Evolutionary conservation across 1,284 basidiomycete genomes (phyloP).

Genomic region (Sporisorium sorghi): DNA sequence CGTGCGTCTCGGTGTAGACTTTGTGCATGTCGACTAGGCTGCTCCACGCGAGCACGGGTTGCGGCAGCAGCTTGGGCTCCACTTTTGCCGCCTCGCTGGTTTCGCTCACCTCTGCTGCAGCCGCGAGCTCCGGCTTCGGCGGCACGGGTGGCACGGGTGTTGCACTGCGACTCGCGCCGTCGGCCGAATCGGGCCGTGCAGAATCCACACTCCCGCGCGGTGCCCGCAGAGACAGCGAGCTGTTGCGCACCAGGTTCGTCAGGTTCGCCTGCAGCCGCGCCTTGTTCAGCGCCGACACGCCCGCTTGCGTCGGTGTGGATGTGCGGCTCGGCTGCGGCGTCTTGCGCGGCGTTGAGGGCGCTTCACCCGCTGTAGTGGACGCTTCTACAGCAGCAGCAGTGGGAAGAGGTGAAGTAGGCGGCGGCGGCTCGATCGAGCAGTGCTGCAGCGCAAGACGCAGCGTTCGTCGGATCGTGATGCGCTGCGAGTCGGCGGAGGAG

Average conservation of each 20-base stretch:
- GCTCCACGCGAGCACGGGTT: neutral
- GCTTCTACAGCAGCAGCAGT: neutral
- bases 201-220: neutral
- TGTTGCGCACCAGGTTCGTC: conserved; percentile 18
- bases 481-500: neutral
- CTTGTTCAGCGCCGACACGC: conserved; percentile 7
- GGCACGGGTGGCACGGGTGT: conserved; percentile 11
- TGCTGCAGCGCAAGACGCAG: conserved; percentile 25
- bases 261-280: conserved; percentile 32
- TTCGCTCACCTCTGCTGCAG: neutral
- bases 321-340: conserved; percentile 6
- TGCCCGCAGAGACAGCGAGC: conserved; percentile 12
- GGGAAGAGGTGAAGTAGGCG: neutral
- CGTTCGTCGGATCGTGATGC: neutral
- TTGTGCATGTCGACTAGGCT: conserved; percentile 3
- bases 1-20: conserved; percentile 9
- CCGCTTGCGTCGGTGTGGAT: conserved; percentile 6
- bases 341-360: conserved; percentile 12
- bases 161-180: neutral
- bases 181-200: neutral
- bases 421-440: conserved; percentile 12
- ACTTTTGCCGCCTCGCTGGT: neutral
- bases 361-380: neutral
- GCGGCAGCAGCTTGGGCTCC: neutral
- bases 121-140: conserved; percentile 3